Evolutionary conservation across 2,329 filamentous ascomycete genomes (phyloP).

Genomic region (Botrytis medusae): DNA sequence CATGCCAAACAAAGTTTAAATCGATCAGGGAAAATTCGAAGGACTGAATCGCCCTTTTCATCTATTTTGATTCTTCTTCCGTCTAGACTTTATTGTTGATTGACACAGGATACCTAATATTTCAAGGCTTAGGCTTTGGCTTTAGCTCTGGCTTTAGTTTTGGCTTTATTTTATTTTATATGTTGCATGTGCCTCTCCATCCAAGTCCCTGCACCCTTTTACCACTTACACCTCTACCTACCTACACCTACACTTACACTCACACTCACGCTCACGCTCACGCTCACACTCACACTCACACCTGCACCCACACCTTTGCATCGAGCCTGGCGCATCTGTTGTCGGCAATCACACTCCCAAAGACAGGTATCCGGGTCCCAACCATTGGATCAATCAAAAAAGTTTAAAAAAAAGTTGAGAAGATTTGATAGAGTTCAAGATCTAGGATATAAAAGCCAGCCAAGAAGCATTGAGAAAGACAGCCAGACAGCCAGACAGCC

Average conservation of each 20-base stretch:
- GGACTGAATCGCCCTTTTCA: not conserved
- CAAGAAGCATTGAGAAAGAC: conserved; percentile 7
- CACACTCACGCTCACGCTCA: too few relatives aligned
- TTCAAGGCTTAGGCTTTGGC: not conserved
- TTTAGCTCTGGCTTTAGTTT: not conserved
- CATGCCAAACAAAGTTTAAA: conserved; percentile 8
- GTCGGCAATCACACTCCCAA: not conserved
- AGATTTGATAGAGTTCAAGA: not conserved
- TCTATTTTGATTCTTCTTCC: not conserved
- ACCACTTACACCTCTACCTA: not conserved
- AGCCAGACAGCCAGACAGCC: not conserved
- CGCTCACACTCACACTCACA: not conserved
- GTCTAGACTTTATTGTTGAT: not conserved
- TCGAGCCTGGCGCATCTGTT: conserved; percentile 9
- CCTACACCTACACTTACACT: not conserved
- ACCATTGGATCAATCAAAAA: not conserved
- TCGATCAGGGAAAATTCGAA: not conserved
- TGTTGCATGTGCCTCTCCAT: conserved; percentile 6
- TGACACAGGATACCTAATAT: not conserved
- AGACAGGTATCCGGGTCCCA: conserved; percentile 10
- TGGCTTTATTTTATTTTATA: not conserved
- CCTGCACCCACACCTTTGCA: not conserved
- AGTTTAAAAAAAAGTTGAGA: not conserved
- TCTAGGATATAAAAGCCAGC: not conserved
- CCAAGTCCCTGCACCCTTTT: conserved; percentile 1